These are phyloP conservation scores for Hygrocybe punicea DNA, from an alignment of 768 basidiomycete genomes.

Conservation along the genomic window DNA sequence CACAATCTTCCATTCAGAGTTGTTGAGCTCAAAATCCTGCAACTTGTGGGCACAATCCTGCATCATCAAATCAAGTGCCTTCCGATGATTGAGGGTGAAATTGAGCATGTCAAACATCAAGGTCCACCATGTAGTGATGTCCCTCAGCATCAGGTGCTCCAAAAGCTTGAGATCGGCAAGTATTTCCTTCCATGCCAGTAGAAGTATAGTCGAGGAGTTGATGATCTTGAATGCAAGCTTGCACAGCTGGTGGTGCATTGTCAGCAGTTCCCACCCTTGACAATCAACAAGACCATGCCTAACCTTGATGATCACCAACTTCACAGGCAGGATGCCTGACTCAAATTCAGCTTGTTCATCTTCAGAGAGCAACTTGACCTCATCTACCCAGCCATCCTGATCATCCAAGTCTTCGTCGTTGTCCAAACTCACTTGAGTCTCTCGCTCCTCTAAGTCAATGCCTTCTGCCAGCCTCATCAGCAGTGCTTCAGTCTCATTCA, in stretches of 20 bases:
- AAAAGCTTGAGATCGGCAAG: slow-evolving; percentile 11
- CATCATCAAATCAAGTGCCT: slow-evolving; percentile 23
- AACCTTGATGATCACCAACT: background rate
- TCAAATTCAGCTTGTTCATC: background rate
- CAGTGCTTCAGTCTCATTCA: no score
- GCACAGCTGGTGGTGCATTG: slow-evolving; percentile 13
- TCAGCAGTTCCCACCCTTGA: slow-evolving; percentile 8
- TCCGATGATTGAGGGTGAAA: slow-evolving; percentile 26
- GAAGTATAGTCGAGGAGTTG: slow-evolving; percentile 28
- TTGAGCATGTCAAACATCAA: slow-evolving; percentile 34
- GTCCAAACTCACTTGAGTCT: background rate
- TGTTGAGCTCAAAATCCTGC: slow-evolving; percentile 15
- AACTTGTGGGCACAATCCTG: slow-evolving; percentile 9
- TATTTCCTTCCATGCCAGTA: slow-evolving; percentile 29
- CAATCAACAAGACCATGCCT: background rate
- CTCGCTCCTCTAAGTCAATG: no score
- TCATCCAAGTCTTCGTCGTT: slow-evolving; percentile 8
- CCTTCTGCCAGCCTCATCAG: no score
- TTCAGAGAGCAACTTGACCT: background rate
- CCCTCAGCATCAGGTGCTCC: slow-evolving; percentile 25
- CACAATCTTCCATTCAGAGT: slow-evolving; percentile 25
- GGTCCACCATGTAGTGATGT: slow-evolving; percentile 37
- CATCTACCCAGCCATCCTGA: background rate
- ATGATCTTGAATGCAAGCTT: slow-evolving; percentile 22
- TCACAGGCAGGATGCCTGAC: background rate